phyloP scores from a whole-genome alignment of 2,329 filamentous ascomycete species.

The Xylaria multiplex region DNA sequence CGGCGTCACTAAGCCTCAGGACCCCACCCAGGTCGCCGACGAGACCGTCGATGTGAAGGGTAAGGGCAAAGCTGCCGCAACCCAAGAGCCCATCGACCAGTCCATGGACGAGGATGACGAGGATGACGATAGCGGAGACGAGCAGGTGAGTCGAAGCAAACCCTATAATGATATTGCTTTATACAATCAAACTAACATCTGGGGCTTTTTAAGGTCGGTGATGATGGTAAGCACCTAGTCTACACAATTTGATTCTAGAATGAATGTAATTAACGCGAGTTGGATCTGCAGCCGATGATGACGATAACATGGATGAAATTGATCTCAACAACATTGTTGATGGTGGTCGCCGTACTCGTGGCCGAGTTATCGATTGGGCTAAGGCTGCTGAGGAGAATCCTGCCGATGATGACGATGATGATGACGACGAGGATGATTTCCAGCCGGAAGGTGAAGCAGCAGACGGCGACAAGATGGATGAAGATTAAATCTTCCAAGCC shows the following conservation, averaged over 20 bases:
- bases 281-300: conserved; percentile 69
- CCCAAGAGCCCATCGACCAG: conserved; percentile 65
- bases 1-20: conserved; percentile 59
- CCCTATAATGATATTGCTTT: conserved; percentile 26
- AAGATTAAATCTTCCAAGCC: conserved; percentile 49
- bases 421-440: conserved; percentile 79
- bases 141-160: conserved; percentile 59
- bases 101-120: conserved; percentile 77
- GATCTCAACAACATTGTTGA: conserved; percentile 87
- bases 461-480: conserved; percentile 78
- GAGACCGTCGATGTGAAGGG: conserved; percentile 72
- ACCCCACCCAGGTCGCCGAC: conserved; percentile 56
- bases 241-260: conserved; percentile 1
- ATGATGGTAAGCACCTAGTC: conserved; percentile 42
- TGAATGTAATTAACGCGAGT: conserved; percentile 23
- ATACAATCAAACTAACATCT: conserved; percentile 37
- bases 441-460: conserved; percentile 67
- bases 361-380: conserved; percentile 90
- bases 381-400: conserved; percentile 85
- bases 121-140: conserved; percentile 73
- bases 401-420: conserved; percentile 76
- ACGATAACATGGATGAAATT: conserved; percentile 89
- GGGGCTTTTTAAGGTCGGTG: conserved; percentile 35
- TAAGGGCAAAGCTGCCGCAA: conserved; percentile 82
- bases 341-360: conserved; percentile 84